A percentile compares a stretch with the other conserved stretches of the same genome.
phyloP scores from a whole-genome alignment of 75 land plant species.

The Adiantum capillusveneris region DNA sequence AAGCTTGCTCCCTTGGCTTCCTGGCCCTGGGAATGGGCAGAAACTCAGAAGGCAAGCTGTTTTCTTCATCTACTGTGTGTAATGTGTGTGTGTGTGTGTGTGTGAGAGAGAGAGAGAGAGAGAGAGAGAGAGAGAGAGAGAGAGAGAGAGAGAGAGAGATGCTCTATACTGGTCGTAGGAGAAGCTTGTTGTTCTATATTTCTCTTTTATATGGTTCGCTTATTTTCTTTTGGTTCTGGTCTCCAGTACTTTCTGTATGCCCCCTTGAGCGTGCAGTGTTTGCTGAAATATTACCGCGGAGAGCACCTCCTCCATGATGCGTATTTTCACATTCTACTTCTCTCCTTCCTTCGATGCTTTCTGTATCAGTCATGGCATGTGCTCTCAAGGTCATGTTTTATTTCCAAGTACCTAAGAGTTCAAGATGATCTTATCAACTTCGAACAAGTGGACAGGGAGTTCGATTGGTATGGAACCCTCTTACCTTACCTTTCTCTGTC shows the following conservation, averaged over 20 bases:
- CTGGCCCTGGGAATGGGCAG: constrained; percentile 7
- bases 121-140: too few species aligned
- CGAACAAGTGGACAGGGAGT: constrained; percentile 34
- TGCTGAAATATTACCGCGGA: neutral
- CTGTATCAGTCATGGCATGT: constrained; percentile 31
- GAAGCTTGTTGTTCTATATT: too few species aligned
- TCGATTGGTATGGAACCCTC: constrained; percentile 22
- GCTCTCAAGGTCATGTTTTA: constrained; percentile 12
- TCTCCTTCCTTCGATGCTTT: constrained; percentile 20
- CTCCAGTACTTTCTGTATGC: constrained; percentile 1
- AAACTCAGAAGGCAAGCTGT: constrained; percentile 4
- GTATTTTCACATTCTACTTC: constrained; percentile 29
- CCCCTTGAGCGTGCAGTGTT: neutral
- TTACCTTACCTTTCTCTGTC: too few species aligned
- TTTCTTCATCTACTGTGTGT: too few species aligned
- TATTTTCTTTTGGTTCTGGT: too few species aligned
- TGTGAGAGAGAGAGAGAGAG: too few species aligned
- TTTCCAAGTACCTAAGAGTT: constrained; percentile 22
- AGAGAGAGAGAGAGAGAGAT: too few species aligned
- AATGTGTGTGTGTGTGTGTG: too few species aligned
- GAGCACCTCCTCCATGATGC: constrained; percentile 4
- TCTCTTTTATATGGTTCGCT: too few species aligned
- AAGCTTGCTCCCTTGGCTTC: constrained; percentile 4
- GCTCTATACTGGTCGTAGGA: too few species aligned
- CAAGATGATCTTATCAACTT: constrained; percentile 13